Evolutionary conservation across 495 filamentous ascomycete genomes (phyloP).

Genomic region (Sphaerosporella brunnea): DNA sequence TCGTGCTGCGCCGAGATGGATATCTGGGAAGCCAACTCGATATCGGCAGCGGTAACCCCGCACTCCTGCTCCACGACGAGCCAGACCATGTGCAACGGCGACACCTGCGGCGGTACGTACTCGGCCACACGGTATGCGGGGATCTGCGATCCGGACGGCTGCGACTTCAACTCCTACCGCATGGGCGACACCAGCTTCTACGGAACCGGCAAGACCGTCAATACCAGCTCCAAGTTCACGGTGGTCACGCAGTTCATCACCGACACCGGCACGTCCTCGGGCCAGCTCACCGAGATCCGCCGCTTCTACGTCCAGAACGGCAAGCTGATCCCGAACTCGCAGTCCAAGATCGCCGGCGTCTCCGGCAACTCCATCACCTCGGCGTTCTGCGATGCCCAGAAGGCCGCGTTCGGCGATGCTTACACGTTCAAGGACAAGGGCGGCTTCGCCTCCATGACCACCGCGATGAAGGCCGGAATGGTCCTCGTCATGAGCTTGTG

Average conservation of each 20-base stretch:
- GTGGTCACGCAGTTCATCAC: slow-evolving; percentile 57
- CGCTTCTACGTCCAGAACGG: slow-evolving; percentile 59
- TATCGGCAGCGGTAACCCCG: slow-evolving; percentile 40
- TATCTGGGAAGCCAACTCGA: slow-evolving; percentile 50
- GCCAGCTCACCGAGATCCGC: slow-evolving; percentile 43
- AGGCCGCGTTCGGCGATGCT: slow-evolving; percentile 42
- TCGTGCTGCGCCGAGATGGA: slow-evolving; percentile 61
- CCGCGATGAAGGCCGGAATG: slow-evolving; percentile 40
- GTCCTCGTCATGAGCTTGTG: slow-evolving; percentile 65
- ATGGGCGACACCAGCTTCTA: slow-evolving; percentile 46
- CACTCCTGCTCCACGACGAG: slow-evolving; percentile 41
- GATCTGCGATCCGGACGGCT: slow-evolving; percentile 44
- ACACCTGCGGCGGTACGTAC: slow-evolving; percentile 32
- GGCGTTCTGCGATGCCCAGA: slow-evolving; percentile 43
- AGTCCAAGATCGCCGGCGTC: slow-evolving; percentile 29
- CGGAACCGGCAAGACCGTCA: slow-evolving; percentile 41
- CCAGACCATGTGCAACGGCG: slow-evolving; percentile 37
- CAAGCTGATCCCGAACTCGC: slow-evolving; percentile 42
- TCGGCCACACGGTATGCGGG: slow-evolving; percentile 30
- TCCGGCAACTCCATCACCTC: slow-evolving; percentile 41
- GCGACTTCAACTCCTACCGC: slow-evolving; percentile 63
- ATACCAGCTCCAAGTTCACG: slow-evolving; percentile 46
- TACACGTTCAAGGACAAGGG: slow-evolving; percentile 42
- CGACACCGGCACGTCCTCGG: slow-evolving; percentile 32
- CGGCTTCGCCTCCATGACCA: slow-evolving; percentile 40